These are phyloP conservation scores for Pleurotus tuoliensis DNA, from an alignment of 768 basidiomycete species.

Conservation along the genomic window DNA sequence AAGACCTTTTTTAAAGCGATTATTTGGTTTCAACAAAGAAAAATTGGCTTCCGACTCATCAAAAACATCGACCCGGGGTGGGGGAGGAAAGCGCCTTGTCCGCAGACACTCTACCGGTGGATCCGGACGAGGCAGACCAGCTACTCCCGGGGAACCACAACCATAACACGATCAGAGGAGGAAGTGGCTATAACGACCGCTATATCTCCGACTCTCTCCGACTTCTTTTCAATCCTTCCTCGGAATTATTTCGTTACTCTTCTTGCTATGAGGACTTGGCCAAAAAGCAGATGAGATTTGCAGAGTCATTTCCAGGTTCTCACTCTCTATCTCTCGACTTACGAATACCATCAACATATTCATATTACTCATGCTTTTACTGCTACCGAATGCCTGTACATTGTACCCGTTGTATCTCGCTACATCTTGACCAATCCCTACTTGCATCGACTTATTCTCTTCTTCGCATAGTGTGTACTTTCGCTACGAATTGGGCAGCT, in stretches of 20 bases:
- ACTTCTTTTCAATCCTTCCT: no score
- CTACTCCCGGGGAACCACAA: background rate
- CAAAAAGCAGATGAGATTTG: no score
- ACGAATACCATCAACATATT: no score
- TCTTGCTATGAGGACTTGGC: background rate
- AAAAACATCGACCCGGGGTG: constrained; percentile 29
- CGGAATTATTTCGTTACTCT: background rate
- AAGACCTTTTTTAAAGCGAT: constrained; percentile 60
- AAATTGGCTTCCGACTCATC: constrained; percentile 42
- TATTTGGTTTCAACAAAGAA: constrained; percentile 45
- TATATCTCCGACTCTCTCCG: background rate
- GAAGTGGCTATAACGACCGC: background rate
- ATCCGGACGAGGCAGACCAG: constrained; percentile 3
- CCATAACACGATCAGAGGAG: background rate
- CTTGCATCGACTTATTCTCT: no score
- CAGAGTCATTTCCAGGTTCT: no score
- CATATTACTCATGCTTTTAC: no score
- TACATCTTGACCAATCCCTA: no score
- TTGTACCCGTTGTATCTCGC: no score
- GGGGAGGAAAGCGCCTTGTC: constrained; percentile 31
- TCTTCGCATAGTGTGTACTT: no score
- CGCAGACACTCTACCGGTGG: constrained; percentile 50
- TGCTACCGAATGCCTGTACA: no score
- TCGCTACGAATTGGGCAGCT: no score
- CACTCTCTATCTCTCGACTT: no score